Evolutionary conservation across 139 green algal species (phyloP).

Genomic region (Chlamydomonas sphaeroides): DNA sequence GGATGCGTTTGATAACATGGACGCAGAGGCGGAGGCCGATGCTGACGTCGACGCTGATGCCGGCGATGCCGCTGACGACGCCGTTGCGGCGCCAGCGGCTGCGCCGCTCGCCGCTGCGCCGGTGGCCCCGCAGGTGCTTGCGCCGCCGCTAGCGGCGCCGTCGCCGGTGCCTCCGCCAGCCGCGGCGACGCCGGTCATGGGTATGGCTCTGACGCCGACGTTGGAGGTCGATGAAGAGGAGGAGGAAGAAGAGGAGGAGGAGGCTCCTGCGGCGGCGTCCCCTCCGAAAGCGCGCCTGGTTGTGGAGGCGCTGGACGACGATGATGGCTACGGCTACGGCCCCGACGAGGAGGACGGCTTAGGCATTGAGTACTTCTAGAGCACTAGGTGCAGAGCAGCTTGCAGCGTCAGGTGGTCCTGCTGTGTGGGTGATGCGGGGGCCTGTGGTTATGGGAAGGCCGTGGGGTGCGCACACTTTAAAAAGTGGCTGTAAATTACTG

Average conservation of each 20-base stretch:
- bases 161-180: not conserved
- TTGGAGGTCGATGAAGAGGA: not conserved
- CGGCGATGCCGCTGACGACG: not conserved
- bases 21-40: not conserved
- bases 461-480: too few relatives aligned
- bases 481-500: too few relatives aligned
- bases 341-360: conserved; percentile 29
- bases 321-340: conserved; percentile 20
- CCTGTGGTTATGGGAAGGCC: too few relatives aligned
- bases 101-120: not conserved
- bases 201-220: not conserved
- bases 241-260: conserved; percentile 5
- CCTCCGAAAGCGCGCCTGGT: conserved; percentile 10
- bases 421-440: too few relatives aligned
- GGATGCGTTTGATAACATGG: conserved; percentile 16
- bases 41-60: not conserved
- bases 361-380: conserved; percentile 27
- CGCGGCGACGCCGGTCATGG: not conserved
- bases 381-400: too few relatives aligned
- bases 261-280: not conserved
- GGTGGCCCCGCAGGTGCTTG: not conserved
- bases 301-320: conserved; percentile 24
- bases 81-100: not conserved
- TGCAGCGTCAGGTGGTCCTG: too few relatives aligned
- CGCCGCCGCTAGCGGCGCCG: not conserved